Base-by-base conservation (phyloP, 192 early-diverging fungal genomes). In the Phlyctochytrium bullatum region DNA sequence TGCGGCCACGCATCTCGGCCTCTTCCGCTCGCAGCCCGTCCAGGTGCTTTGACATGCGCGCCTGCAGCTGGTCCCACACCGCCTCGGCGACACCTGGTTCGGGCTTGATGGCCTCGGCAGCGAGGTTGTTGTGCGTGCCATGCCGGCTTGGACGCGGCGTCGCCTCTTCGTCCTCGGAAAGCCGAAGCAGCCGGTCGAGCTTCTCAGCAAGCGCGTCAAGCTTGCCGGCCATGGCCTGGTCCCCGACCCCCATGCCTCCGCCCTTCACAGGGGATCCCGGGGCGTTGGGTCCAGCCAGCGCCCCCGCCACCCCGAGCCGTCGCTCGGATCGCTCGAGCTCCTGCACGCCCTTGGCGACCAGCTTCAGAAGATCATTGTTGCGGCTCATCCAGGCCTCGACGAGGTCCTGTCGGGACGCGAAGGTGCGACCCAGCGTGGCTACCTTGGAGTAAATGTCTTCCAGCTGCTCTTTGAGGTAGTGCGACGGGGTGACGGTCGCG, bases 371-470 rank as follows among this genome's bases (percentile, higher is more conserved):
- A 36, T 72, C 70, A 32, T 65, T 52, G 33, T 59, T 72, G 1
- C 70, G 31, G 27, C 59, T 34, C 70, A 72, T 72, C 70, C 63
- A 66, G n/a, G 65, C 27, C 65, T 72, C 64, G 1, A 60, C 31
- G 20, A 66, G 56, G 14, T 72, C 70, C 24, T 72, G 70, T 3
- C 64, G 62, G 0, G 64, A 59, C 6, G 53, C n/a, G 3, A 28
- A 33, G 3, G 61, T 57, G 4, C 70, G n/a, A 2, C 63, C n/a
- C n/a, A 14, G 34, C 16, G 63, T 34, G 29, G 36, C 17, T 10
- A 72, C 28, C 1, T 66, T 36, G 17, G 25, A 36, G 3, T 59
- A 54, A 10, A 72, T 27, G 17, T 40, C 59, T 14, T 63, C 57
- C 30, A 72, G 50, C 14, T 57, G 54, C 12, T 57, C 54, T 57